Evolutionary conservation across 164 flowering plant genomes (phyloP), one percentile per base, ranked within the genome.

Genomic region (Platanus orientalis): DNA sequence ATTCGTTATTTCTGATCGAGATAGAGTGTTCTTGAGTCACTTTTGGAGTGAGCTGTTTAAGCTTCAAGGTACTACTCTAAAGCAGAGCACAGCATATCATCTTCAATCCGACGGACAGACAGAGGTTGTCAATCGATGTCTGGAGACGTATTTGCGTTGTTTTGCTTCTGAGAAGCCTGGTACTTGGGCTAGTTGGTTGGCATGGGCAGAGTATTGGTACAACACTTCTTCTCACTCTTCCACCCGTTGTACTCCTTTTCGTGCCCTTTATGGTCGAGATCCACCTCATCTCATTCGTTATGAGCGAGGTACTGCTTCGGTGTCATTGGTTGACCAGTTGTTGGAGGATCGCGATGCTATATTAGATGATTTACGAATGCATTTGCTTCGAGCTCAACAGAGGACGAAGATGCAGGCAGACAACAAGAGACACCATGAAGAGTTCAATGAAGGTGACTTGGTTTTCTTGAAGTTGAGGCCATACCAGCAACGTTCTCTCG

Each of bases 111-210:
- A n/a, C n/a, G n/a, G n/a, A n/a, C n/a, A n/a, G n/a, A n/a, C n/a
- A n/a, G n/a, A n/a, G n/a, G n/a, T n/a, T n/a, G n/a, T n/a, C n/a
- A n/a, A n/a, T n/a, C 48, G 67, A 13, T 54, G 67, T 24, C 21
- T 64, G 25, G 67, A 64, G 24, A 54, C 65, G 0, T 62, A 62
- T 29, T 29, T 62, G 10, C 54, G 65, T 3, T 62, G 65, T 45
- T 48, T 62, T 19, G 32, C 36, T 20, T 25, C 40, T 25, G 55
- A 48, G 12, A 25, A 48, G 51, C 65, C 65, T 14, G 14, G 14
- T 0, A 11, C 1, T 0, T 64, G 58, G 58, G 13, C 1, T 2
- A 1, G 0, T 6, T 54, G 58, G 58, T 17, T 54, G 7, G 5
- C 19, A 27, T 54, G 12, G 21, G n/a, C 17, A n/a, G n/a, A n/a